Conservation (phyloP, 208 protist genomes). For the Trypanosoma theileri region DNA sequence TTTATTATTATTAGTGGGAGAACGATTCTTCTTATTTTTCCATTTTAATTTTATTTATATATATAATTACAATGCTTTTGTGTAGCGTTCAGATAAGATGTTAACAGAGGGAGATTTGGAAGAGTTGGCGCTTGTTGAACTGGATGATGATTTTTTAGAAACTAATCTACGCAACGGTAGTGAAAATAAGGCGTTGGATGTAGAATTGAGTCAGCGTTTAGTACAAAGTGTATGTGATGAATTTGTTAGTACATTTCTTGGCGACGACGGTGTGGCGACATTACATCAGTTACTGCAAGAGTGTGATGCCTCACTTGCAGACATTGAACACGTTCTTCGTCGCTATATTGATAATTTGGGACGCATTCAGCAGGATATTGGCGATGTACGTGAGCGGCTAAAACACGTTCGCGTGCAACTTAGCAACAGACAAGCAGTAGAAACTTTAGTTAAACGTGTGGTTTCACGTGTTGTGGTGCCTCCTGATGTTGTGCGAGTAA, state of each 20-base stretch:
- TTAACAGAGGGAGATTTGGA: slow-evolving; percentile 47
- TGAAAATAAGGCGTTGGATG: slow-evolving; percentile 33
- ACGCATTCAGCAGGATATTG: slow-evolving; percentile 69
- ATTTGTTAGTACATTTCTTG: slow-evolving; percentile 71
- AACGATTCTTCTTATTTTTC: neutral
- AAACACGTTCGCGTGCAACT: slow-evolving; percentile 47
- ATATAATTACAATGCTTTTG: neutral
- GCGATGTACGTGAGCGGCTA: slow-evolving; percentile 66
- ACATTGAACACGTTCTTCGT: slow-evolving; percentile 68
- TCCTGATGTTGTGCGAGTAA: slow-evolving; percentile 75
- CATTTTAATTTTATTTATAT: slow-evolving; percentile 9
- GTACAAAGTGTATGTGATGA: slow-evolving; percentile 57
- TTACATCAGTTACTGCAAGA: slow-evolving; percentile 59
- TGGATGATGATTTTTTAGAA: slow-evolving; percentile 57
- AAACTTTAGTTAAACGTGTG: slow-evolving; percentile 55
- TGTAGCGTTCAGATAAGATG: neutral
- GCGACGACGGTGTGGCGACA: slow-evolving; percentile 55
- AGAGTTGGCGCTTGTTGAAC: slow-evolving; percentile 55
- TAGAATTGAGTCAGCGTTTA: slow-evolving; percentile 32
- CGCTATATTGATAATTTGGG: slow-evolving; percentile 67
- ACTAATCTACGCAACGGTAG: slow-evolving; percentile 25
- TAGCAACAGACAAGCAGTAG: slow-evolving; percentile 42
- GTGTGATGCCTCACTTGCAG: slow-evolving; percentile 54
- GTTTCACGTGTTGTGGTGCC: slow-evolving; percentile 67
- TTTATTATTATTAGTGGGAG: neutral